Evolutionary conservation across 2,329 filamentous ascomycete genomes (phyloP).

Genomic region (Aureobasidium sp.): DNA sequence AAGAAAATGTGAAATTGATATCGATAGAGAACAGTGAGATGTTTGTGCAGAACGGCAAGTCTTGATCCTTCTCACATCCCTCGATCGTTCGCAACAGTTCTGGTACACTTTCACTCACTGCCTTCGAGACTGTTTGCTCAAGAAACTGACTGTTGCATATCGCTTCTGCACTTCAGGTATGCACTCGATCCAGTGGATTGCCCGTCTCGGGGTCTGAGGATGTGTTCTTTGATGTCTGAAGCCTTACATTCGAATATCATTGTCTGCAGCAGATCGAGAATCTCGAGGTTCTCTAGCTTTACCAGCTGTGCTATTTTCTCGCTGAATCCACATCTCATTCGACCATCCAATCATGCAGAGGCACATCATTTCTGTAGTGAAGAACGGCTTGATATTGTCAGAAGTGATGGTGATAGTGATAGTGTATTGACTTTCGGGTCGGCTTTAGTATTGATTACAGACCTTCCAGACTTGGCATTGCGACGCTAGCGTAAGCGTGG

Average conservation of each 20-base stretch:
- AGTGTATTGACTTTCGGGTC: not conserved
- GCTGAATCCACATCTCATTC: not conserved
- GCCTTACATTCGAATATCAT: too few relatives aligned
- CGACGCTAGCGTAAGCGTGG: not conserved
- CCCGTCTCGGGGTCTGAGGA: too few relatives aligned
- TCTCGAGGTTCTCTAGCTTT: too few relatives aligned
- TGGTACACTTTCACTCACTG: not conserved
- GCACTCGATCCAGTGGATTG: too few relatives aligned
- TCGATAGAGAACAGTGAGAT: not conserved
- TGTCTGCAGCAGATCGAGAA: too few relatives aligned
- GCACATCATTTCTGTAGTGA: too few relatives aligned
- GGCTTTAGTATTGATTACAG: not conserved
- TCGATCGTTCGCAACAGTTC: not conserved
- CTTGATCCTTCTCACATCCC: not conserved
- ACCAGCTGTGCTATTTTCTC: not conserved
- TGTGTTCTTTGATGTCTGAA: too few relatives aligned
- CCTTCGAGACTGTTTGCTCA: too few relatives aligned
- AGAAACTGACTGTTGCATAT: too few relatives aligned
- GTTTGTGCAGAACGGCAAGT: not conserved
- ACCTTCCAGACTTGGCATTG: not conserved
- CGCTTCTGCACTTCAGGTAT: too few relatives aligned
- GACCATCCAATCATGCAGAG: not conserved
- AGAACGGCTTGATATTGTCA: not conserved
- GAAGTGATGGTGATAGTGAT: not conserved
- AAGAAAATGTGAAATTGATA: too few relatives aligned